These are phyloP conservation scores for Filobasidium floriforme DNA, from an alignment of 768 basidiomycete species.

Conservation along the genomic window DNA sequence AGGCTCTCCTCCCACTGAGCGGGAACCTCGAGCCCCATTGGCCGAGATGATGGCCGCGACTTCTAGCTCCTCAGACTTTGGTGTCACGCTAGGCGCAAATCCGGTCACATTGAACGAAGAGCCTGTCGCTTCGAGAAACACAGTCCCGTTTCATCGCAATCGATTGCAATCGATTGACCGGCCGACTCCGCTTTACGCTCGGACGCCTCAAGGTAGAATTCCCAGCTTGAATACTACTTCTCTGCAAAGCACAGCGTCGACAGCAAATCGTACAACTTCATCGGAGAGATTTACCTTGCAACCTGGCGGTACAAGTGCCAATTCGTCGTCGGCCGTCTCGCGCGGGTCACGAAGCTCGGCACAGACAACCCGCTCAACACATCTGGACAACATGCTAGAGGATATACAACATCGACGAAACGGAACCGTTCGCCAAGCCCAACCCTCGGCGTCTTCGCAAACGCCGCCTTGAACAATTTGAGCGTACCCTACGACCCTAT, in stretches of 20 bases:
- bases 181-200: background rate
- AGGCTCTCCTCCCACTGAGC: background rate
- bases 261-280: background rate
- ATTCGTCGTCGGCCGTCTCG: background rate
- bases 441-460: no score
- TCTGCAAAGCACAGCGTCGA: background rate
- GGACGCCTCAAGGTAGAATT: background rate
- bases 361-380: background rate
- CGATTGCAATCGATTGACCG: background rate
- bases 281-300: no score
- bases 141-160: background rate
- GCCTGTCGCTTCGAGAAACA: background rate
- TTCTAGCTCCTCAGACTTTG: background rate
- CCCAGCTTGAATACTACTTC: background rate
- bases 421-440: no score
- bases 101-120: background rate
- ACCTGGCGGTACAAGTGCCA: no score
- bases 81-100: background rate
- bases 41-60: background rate
- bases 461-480: no score
- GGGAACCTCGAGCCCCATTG: conserved; percentile 1
- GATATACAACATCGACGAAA: background rate
- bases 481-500: no score
- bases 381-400: conserved; percentile 4
- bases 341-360: background rate